Evolutionary conservation across 2,329 filamentous ascomycete genomes (phyloP), one percentile per base, ranked within the genome.

Genomic region (Colletotrichum horii): DNA sequence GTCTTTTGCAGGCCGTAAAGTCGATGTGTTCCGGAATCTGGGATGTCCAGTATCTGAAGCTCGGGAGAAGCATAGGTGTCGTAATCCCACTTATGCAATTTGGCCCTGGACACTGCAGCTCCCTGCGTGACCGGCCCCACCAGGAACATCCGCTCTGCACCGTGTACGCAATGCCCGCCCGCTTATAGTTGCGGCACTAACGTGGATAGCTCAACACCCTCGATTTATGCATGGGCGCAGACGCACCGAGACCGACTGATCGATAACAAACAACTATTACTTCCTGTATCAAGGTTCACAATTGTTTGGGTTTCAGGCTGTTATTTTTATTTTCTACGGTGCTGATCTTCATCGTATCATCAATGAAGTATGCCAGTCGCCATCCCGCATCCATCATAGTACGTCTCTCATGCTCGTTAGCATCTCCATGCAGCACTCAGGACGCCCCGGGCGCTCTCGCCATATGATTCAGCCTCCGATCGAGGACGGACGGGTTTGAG

Each of bases 61-160:
- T 36, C 58, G n/a, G 58, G 58, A 79, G 43, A 52, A 52, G 43
- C 43, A 52, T 79, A 78, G 82, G 79, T 83, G 82, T 83, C 81
- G 80, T 80, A 80, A 82, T 80, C 73, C 71, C 70, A 74, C 48
- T 36, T 68, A 70, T 65, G 70, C 70, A 70, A 16, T 65, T 66
- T 64, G 61, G 61, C 72, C 62, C 55, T 62, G 38, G 28, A 38
- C n/a, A 15, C 14, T 22, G 19, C 34, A 71, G 34, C 68, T 66
- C 62, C 68, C 70, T 73, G 38, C 19, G 43, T 56, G 24, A 56
- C 22, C 24, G 28, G 56, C 24, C 67, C 71, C 66, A 70, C 71
- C 32, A 14, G 19, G 19, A 43, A n/a, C 22, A 34, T 55, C 24
- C 12, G 8, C n/a, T 26, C 60, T 48, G 38, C 38, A 48, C 19